Conservation (phyloP, 345 rosid genomes). For the Melaleuca quinquenervia region DNA sequence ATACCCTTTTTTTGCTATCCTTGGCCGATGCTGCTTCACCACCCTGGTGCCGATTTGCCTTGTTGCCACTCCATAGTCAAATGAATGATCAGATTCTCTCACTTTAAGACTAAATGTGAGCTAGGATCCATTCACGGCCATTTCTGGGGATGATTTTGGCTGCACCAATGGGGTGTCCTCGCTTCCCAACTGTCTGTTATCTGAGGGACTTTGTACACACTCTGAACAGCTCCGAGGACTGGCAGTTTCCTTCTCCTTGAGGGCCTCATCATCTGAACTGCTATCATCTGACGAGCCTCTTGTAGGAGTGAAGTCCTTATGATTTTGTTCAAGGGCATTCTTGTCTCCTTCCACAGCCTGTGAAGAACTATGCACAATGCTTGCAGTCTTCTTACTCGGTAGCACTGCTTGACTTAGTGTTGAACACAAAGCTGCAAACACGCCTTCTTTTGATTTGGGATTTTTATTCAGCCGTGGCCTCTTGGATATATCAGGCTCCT, state of each 20-base stretch:
- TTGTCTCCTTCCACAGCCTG: not conserved
- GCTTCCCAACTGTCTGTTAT: slow-evolving; percentile 40
- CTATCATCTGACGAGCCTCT: slow-evolving; percentile 18
- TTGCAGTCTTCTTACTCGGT: slow-evolving; percentile 47
- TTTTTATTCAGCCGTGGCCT: slow-evolving; percentile 53
- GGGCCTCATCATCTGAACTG: slow-evolving; percentile 40
- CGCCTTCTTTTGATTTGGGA: slow-evolving; percentile 47
- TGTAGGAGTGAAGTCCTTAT: slow-evolving; percentile 18
- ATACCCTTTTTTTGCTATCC: not conserved
- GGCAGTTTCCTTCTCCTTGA: slow-evolving; percentile 34
- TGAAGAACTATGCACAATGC: slow-evolving; percentile 11
- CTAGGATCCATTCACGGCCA: slow-evolving; percentile 89
- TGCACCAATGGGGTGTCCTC: slow-evolving; percentile 59
- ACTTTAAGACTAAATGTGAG: not conserved
- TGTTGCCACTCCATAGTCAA: not conserved
- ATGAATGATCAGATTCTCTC: not conserved
- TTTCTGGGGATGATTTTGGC: slow-evolving; percentile 72
- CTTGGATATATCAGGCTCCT: slow-evolving; percentile 49
- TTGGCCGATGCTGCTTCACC: not conserved
- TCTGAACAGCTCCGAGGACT: slow-evolving; percentile 45
- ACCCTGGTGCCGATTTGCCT: not conserved
- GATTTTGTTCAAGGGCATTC: slow-evolving; percentile 4
- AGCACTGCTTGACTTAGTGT: slow-evolving; percentile 80
- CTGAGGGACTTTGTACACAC: slow-evolving; percentile 29
- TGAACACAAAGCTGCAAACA: slow-evolving; percentile 73